Base-by-base conservation (phyloP, 2,329 filamentous ascomycete genomes). In the Kalmusia sp. region DNA sequence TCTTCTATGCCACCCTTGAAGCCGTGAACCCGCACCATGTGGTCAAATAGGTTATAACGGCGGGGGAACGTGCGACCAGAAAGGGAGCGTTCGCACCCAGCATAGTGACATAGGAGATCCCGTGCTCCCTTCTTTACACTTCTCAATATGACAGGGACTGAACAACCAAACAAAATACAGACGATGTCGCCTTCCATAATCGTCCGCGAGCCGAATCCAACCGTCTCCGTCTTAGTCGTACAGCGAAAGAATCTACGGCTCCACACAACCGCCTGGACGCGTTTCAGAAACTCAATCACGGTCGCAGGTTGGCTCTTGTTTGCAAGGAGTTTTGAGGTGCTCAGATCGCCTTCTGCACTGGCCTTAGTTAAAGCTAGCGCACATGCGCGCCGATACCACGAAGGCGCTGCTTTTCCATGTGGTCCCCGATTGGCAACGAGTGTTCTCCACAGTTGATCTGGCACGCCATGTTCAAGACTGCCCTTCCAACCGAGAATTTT, bases 31-130 rank as follows among this genome's bases (percentile, higher is more conserved):
- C 93, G 89, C 79, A 91, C 92, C 93, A 97, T 97, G 82, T 98
- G 93, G 78, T 98, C 93, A 75, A 90, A 88, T 49, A 96, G 84
- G 78, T 98, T 98, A 91, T 95, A 97, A 67, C 93, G 89, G 66
- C 93, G 88, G 30, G 93, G 93, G 71, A 98, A 98, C 65, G 93
- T 93, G 73, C 93, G 91, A 65, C 92, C 92, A 22, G 85, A 80
- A 30, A 89, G 81, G 51, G 91, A 87, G 59, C 93, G 89, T 70
- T 96, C 92, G 69, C 93, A 98, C 57, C 91, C 91, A 24, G 89
- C 83, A 75, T 93, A 95, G 54, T 87, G 86, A 84, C 93, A 98
- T 44, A 95, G 85, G 73, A 93, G 93, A 12, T 93, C 93, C 77
- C 96, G 93, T 68, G 93, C 90, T 57, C 92, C 93, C 66, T 97